phyloP scores from a whole-genome alignment of 305 asterid species.

The Withania somnifera region DNA sequence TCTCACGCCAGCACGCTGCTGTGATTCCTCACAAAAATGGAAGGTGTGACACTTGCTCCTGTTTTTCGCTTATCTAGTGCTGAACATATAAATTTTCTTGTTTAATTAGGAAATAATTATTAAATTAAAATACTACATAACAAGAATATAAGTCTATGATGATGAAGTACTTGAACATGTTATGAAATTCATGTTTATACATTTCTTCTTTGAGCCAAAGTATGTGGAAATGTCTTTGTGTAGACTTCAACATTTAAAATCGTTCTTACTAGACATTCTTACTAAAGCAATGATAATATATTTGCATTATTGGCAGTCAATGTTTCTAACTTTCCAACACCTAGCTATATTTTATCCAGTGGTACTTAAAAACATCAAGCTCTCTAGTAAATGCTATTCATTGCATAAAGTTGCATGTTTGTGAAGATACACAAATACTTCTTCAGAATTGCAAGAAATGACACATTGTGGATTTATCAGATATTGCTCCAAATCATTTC shows the following conservation, averaged over 20 bases:
- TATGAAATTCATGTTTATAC: background rate
- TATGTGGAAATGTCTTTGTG: background rate
- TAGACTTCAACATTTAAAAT: background rate
- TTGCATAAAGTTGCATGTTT: background rate
- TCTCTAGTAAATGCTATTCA: background rate
- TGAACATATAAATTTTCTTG: background rate
- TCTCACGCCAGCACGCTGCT: slow-evolving; percentile 93
- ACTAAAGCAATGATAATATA: background rate
- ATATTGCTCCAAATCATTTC: background rate
- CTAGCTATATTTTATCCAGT: background rate
- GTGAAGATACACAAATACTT: background rate
- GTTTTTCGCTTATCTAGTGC: background rate
- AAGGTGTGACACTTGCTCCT: slow-evolving; percentile 35
- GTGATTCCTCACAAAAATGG: slow-evolving; percentile 89
- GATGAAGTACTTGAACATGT: background rate
- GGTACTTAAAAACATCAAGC: background rate
- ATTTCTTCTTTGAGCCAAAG: background rate
- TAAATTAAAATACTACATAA: background rate
- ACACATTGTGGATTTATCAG: background rate
- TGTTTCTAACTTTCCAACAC: background rate
- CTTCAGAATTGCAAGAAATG: background rate
- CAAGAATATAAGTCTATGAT: background rate
- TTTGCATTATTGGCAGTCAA: background rate
- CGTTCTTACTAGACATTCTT: background rate
- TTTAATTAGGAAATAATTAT: background rate